A percentile compares a stretch with the other conserved stretches of the same genome.
These are phyloP conservation scores for Paramyrothecium roridum DNA, from an alignment of 2,329 filamentous ascomycete species.

Conservation along the genomic window DNA sequence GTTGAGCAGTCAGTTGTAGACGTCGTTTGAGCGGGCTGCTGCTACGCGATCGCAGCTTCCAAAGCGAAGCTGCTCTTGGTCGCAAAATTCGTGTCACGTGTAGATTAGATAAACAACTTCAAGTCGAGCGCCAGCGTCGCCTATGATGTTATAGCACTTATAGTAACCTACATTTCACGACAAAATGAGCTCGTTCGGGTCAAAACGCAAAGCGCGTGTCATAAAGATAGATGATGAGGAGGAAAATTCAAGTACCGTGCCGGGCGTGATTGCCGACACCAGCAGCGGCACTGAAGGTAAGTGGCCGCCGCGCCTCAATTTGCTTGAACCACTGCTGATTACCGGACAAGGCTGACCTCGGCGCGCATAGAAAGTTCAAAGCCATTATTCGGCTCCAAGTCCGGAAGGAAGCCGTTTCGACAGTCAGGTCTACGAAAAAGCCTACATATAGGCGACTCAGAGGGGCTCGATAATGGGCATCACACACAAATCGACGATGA, in stretches of 20 bases:
- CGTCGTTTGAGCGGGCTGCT: constrained; percentile 16
- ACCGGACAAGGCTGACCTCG: constrained; percentile 29
- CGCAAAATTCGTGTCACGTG: constrained; percentile 39
- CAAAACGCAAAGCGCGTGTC: constrained; percentile 70
- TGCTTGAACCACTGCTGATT: constrained; percentile 27
- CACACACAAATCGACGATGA: constrained; percentile 30
- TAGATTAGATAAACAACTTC: constrained; percentile 38
- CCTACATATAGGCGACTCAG: constrained; percentile 43
- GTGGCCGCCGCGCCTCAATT: constrained; percentile 16
- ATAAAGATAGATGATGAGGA: constrained; percentile 70
- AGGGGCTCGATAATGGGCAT: constrained; percentile 14
- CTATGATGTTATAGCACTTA: background rate
- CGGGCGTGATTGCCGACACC: constrained; percentile 15
- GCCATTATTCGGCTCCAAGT: constrained; percentile 38
- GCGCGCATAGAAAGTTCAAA: constrained; percentile 26
- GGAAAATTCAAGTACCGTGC: constrained; percentile 29
- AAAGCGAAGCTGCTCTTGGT: constrained; percentile 15
- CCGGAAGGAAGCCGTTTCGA: constrained; percentile 50
- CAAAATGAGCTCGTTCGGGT: constrained; percentile 52
- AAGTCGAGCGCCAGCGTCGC: background rate
- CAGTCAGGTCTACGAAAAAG: constrained; percentile 57
- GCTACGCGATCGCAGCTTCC: constrained; percentile 23
- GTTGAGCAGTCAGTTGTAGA: constrained; percentile 37
- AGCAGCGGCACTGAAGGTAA: constrained; percentile 31
- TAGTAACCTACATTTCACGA: constrained; percentile 8